Evolutionary conservation across 176 grass and related monocot species (phyloP), one percentile per base, ranked within the genome.

Genomic region (Oryza coarctata): DNA sequence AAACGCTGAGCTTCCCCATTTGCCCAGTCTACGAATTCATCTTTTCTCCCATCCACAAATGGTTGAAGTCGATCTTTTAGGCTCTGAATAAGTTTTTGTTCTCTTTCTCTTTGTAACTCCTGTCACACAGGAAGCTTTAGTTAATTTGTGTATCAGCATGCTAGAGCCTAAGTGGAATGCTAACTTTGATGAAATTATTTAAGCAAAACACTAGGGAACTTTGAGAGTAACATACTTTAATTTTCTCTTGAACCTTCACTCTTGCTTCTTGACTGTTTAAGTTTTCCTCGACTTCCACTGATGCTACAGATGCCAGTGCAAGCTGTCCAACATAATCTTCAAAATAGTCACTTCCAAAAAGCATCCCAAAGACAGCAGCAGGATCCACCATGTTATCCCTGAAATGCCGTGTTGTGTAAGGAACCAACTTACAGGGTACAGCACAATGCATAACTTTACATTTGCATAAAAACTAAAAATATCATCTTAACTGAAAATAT

Each of bases 311-410:
- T 85, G 96, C 93, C 67, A 99, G 80, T 40, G 96, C 96, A 75
- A 99, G 89, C 73, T 99, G 93, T 34, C 96, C 96, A 61, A 99
- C 89, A 83, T 95, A 99, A 81, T 95, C 93, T 89, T 99, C 96
- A 75, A 99, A 99, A 31, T 90, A 99, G 34, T 99, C 96, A 39
- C 93, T 99, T 84, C 96, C 96, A 72, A 99, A 98, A 82, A 99
- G 81, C 96, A 99, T 99, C 9, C 96, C 96, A 76, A 99, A 99
- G 33, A 99, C 96, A 88, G 93, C 83, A 80, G 91, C 73, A 34
- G 96, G 96, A 88, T 99, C 96, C 35, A 99, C 64, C 93, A 95
- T 93, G 50, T 86, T 81, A 79, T 95, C 96, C 58, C 96, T 99
- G 86, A 73, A 74, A 89, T 73, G 43, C 69, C 10, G 12, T 22